Base-by-base conservation (phyloP, 2,329 filamentous ascomycete genomes). In the Corinectria fuckeliana region DNA sequence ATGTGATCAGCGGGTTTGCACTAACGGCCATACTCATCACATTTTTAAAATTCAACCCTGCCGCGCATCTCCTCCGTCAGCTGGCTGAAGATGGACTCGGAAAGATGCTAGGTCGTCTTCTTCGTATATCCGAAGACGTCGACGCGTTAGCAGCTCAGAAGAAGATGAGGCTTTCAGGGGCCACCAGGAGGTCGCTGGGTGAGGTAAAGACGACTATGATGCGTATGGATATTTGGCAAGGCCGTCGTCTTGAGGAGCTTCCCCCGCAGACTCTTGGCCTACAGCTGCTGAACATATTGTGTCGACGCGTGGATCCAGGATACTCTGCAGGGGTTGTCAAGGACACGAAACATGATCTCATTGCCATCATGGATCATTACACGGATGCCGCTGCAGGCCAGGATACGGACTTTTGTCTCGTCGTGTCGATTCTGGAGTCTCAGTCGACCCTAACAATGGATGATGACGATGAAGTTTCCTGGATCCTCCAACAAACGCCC, bases 91-190 rank as follows among this genome's bases (percentile, higher is more conserved):
- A 87, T 16, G 82, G 82, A 8, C 77, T 87, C 20, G 79, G 84
- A 4, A 71, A 74, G n/a, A 77, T 89, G 38, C 74, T 93, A 10
- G 75, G 78, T 36, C 78, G 76, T 3, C 79, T 91, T 34, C 75
- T 93, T 9, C 75, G 77, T 2, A 72, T 76, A 14, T 71, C 81
- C 10, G 76, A 80, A 13, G 86, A 89, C 51, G 85, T 93, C 23
- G 75, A 75, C n/a, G 76, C 77, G 16, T 74, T 92, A n/a, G 83
- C 84, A 1, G 85, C 83, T 61, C 88, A 91, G 34, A 85, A 88
- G 28, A 85, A 85, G 63, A 85, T 78, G 57, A 93, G 92, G 64
- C 81, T 93, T 71, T 89, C 91, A 0, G 89, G 84, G 69, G 81
- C 85, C 26, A 85, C 84, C 10, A 87, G 88, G 66, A 78, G 77